Evolutionary conservation across 1,284 basidiomycete genomes (phyloP), one percentile per base, ranked within the genome.

Genomic region (Cryptococcus sp.): DNA sequence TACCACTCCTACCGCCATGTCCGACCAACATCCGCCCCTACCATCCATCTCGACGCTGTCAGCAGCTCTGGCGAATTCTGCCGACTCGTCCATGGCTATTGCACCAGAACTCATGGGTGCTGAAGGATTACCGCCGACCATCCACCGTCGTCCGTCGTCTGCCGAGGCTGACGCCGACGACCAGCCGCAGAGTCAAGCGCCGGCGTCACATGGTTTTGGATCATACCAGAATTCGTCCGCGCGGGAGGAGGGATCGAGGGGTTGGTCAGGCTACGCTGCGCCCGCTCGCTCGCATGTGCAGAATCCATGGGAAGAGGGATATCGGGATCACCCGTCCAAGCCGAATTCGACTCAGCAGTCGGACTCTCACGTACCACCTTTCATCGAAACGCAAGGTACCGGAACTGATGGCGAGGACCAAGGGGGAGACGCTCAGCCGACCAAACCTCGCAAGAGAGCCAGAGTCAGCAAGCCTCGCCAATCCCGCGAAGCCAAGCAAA

Each of bases 81-180:
- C 50, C 15, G 48, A 52, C 25, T 41, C 47, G 3, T 42, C 58
- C 30, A 61, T 63, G 47, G 41, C 51, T n/a, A 68, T 64, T 30
- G 63, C 63, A n/a, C 62, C 67, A 23, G 63, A 64, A 47, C 53
- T 64, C 35, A 61, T 69, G 57, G 63, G 60, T 19, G 61, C 63
- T 42, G 58, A 52, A 8, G 65, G 61, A 16, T 15, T 50, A 22
- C 49, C 61, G 38, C 52, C 63, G 38, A 27, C 40, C n/a, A 55
- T 60, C 55, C 43, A 57, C n/a, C 50, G 57, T 13, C 51, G 43
- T n/a, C 25, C 47, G 35, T 42, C 53, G 13, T 53, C 58, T 16
- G 15, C 35, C 13, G 58, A 45, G 13, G 30, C 13, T 35, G 19
- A 54, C 16, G 30, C 13, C 13, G 19, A 54, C 16, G 50, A 35